A percentile compares a stretch with the other conserved stretches of the same genome.
Conservation (phyloP, 176 grass and related monocot species). For the Guadua angustifolia region DNA sequence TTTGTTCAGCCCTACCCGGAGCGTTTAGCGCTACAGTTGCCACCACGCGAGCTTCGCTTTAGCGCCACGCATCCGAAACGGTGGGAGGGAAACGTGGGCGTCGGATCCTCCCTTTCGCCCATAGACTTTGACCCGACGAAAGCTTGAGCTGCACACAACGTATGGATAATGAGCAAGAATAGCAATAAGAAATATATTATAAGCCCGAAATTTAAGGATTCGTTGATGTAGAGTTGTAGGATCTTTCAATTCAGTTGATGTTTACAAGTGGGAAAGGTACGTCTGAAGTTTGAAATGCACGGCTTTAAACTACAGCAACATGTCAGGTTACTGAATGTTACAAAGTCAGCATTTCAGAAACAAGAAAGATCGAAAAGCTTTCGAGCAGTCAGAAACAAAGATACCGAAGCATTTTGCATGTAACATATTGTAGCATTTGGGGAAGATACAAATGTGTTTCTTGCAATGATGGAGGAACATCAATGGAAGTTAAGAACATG, state of each 20-base stretch:
- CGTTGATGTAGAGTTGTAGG: constrained; percentile 12
- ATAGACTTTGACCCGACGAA: constrained; percentile 40
- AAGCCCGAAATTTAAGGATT: constrained; percentile 24
- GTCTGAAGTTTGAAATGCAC: background rate
- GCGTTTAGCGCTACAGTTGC: constrained; percentile 30
- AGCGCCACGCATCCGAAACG: constrained; percentile 48
- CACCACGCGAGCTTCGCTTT: constrained; percentile 52
- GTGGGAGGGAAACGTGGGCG: constrained; percentile 26
- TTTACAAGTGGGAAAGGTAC: constrained; percentile 33
- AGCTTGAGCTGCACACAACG: constrained; percentile 39
- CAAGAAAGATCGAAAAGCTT: background rate
- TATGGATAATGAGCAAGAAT: constrained; percentile 36
- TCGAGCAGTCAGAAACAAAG: background rate
- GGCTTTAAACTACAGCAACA: background rate
- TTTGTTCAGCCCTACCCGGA: no score
- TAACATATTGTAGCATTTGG: background rate
- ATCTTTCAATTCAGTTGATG: background rate
- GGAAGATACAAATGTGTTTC: background rate
- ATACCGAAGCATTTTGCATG: background rate
- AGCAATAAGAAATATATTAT: constrained; percentile 7
- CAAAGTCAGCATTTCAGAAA: background rate
- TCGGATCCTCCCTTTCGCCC: background rate
- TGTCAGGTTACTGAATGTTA: background rate
- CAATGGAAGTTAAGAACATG: background rate
- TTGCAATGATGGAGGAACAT: background rate